phyloP scores from a whole-genome alignment of 2,329 filamentous ascomycete genomes.

The Aspergillus transmontanensis region DNA sequence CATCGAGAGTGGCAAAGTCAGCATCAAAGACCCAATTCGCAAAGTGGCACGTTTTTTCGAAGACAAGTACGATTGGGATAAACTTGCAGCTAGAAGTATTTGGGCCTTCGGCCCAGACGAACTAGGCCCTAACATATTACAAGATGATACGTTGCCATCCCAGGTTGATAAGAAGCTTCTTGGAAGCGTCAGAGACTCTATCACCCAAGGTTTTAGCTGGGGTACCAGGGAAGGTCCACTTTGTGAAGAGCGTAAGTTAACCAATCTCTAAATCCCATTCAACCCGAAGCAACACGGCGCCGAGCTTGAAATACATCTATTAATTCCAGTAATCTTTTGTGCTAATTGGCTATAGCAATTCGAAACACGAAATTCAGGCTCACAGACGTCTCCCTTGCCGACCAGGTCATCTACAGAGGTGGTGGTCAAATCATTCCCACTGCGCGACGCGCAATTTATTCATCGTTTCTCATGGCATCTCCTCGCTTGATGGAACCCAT shows the following conservation, averaged over 20 bases:
- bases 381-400: conserved; percentile 83
- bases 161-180: conserved; percentile 94
- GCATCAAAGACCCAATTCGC: conserved; percentile 87
- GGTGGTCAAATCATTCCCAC: conserved; percentile 98
- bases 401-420: conserved; percentile 90
- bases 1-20: conserved; percentile 87
- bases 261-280: background rate
- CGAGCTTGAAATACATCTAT: background rate
- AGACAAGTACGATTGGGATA: conserved; percentile 95
- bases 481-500: conserved; percentile 96
- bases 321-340: conserved; percentile 12
- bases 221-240: conserved; percentile 91
- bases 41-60: conserved; percentile 97
- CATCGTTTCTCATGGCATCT: conserved; percentile 94
- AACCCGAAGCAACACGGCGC: background rate
- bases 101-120: conserved; percentile 99
- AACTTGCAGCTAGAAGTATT: conserved; percentile 89
- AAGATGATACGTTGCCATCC: conserved; percentile 92
- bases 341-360: conserved; percentile 64
- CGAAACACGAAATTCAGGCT: conserved; percentile 98
- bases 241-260: conserved; percentile 87
- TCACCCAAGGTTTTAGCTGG: conserved; percentile 96
- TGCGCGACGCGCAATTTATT: conserved; percentile 88
- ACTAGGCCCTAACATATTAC: conserved; percentile 88
- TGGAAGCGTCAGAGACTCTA: conserved; percentile 83